A percentile compares a stretch with the other conserved stretches of the same genome.
These are phyloP conservation scores for Nematocida sp. DNA, from an alignment of 371 early-diverging fungal genomes.

Conservation along the genomic window DNA sequence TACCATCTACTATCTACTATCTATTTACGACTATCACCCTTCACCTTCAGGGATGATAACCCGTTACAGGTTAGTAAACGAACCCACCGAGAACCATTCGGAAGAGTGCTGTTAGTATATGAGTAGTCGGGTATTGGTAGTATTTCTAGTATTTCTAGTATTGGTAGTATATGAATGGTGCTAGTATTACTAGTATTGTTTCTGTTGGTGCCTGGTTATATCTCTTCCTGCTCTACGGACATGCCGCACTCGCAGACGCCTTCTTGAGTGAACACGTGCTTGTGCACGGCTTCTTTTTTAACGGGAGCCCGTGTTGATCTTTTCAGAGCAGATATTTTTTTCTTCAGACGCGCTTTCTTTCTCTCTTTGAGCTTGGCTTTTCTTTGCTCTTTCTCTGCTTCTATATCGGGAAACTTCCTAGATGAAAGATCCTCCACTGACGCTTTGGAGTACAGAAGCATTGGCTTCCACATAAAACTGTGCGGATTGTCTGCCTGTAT, in stretches of 20 bases:
- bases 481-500: conserved; percentile 59
- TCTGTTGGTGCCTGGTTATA: conserved; percentile 39
- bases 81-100: too few relatives aligned
- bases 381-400: conserved; percentile 49
- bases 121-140: too few relatives aligned
- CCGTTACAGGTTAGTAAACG: too few relatives aligned
- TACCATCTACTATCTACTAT: too few relatives aligned
- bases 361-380: conserved; percentile 34
- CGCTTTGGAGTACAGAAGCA: conserved; percentile 59
- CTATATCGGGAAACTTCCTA: conserved; percentile 54
- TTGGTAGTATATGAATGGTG: too few relatives aligned
- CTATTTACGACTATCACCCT: too few relatives aligned
- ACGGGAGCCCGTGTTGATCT: conserved; percentile 21
- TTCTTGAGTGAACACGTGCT: conserved; percentile 22
- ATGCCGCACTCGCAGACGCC: conserved; percentile 61
- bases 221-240: conserved; percentile 59
- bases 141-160: too few relatives aligned
- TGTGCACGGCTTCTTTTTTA: conserved; percentile 49
- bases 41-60: too few relatives aligned
- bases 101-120: too few relatives aligned
- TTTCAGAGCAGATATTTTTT: conserved; percentile 52
- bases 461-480: conserved; percentile 60
- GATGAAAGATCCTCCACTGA: conserved; percentile 53
- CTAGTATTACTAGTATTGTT: too few relatives aligned
- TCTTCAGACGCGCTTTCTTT: conserved; percentile 55